Conservation (phyloP, 306 rosid genomes). For the Cicer judaicum region DNA sequence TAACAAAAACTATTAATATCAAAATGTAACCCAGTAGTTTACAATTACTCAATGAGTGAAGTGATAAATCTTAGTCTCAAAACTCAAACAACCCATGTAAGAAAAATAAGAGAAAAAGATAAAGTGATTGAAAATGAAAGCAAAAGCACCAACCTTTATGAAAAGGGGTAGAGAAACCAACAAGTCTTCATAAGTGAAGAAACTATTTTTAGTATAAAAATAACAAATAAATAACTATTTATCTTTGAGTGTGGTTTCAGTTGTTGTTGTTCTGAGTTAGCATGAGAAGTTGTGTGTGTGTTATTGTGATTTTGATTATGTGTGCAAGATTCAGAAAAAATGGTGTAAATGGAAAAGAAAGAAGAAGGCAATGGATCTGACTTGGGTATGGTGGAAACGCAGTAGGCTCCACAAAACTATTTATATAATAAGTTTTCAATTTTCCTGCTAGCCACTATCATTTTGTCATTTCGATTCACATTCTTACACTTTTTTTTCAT, state of each 20-base stretch:
- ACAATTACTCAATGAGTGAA: conserved; percentile 21
- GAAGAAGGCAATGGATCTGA: conserved; percentile 68
- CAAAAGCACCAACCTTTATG: conserved; percentile 48
- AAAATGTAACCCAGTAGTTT: conserved; percentile 4
- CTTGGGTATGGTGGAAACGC: conserved; percentile 56
- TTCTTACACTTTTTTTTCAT: neutral
- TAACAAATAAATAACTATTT: neutral
- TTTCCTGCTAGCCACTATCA: conserved; percentile 46
- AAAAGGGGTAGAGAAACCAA: neutral
- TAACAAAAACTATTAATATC: conserved; percentile 25
- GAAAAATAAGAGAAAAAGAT: conserved; percentile 2
- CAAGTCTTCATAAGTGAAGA: conserved; percentile 1
- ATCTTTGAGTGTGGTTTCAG: too few relatives aligned
- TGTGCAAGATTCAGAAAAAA: conserved; percentile 52
- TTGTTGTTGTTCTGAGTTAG: too few relatives aligned
- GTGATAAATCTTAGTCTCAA: conserved; percentile 21
- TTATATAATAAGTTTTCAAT: conserved; percentile 52
- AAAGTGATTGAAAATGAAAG: conserved; percentile 43
- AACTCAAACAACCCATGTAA: conserved; percentile 40
- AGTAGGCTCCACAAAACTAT: conserved; percentile 72
- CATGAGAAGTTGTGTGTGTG: too few relatives aligned
- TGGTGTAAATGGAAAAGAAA: conserved; percentile 49
- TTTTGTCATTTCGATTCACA: conserved; percentile 56
- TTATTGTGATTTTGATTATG: neutral
- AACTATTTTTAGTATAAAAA: too few relatives aligned